Evolutionary conservation across 2,329 filamentous ascomycete genomes (phyloP), one percentile per base, ranked within the genome.

Genomic region (Diaporthe sp.): DNA sequence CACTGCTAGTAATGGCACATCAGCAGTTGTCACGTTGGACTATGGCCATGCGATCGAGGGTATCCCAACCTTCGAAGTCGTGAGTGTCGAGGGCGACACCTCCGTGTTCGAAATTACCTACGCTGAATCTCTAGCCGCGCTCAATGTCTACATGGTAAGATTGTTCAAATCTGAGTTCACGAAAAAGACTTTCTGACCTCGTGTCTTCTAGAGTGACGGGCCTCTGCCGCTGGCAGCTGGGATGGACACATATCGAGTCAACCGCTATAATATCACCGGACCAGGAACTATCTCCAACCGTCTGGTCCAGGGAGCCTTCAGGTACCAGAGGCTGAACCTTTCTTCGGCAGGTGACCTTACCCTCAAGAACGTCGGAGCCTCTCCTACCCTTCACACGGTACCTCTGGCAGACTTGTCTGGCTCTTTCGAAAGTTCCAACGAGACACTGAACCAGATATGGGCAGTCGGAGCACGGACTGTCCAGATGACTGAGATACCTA

Each of bases 111-210:
- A 63, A 20, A 20, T 63, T 8, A 44, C 58, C 5, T 44, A 63
- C 4, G 58, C 37, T 9, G 58, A 63, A 28, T 42, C 58, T n/a
- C 37, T 42, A 9, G 7, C 37, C 20, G 58, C 58, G 2, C n/a
- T 63, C 13, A 28, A 12, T 17, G 44, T 0, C 10, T 63, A 63
- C 37, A 63, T 63, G 58, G 58, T 63, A 25, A 28, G 37, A 17
- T 15, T 0, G 25, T 10, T 2, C 25, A 42, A 42, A 25, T 0
- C 12, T 2, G 1, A 17, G 10, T 13, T 1, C 0, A 10, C 9
- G 2, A 2, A 2, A 0, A 8, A 25, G 9, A 3, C 0, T 61
- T 13, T 9, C 37, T 61, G 0, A 61, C 3, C 3, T 22, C 5
- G 13, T 5, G 13, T 17, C n/a, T 44, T 44, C 12, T 4, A 63